These are phyloP conservation scores for Hirsutella minnesotensis DNA, from an alignment of 2,329 filamentous ascomycete genomes.

Conservation along the genomic window DNA sequence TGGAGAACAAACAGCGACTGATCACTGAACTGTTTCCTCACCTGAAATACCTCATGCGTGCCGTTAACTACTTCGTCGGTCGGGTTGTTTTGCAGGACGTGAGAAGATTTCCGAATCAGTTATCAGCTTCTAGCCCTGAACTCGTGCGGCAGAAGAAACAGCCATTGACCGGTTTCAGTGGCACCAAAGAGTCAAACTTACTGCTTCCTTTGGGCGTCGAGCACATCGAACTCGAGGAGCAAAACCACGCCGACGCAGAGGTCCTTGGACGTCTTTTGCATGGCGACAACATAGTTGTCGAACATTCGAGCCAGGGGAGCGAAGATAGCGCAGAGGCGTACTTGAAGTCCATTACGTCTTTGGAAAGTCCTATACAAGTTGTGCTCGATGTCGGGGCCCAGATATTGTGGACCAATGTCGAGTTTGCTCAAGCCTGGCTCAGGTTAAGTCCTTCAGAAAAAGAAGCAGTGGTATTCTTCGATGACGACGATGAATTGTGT, in stretches of 20 bases:
- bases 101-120: conserved; percentile 47
- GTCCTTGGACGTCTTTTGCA: conserved; percentile 47
- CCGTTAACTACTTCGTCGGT: conserved; percentile 50
- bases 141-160: conserved; percentile 31
- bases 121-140: conserved; percentile 56
- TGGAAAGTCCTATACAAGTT: conserved; percentile 22
- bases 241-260: conserved; percentile 52
- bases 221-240: conserved; percentile 39
- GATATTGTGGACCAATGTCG: conserved; percentile 44
- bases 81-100: conserved; percentile 46
- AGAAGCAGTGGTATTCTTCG: conserved; percentile 40
- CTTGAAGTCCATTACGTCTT: conserved; percentile 26
- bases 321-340: conserved; percentile 15
- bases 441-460: not conserved
- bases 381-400: conserved; percentile 62
- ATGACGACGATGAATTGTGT: conserved; percentile 37
- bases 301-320: not conserved
- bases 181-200: conserved; percentile 48
- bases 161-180: conserved; percentile 51
- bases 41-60: conserved; percentile 35
- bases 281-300: conserved; percentile 29
- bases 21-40: conserved; percentile 34
- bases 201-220: conserved; percentile 41
- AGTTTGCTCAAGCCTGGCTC: conserved; percentile 44
- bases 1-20: not conserved